These are phyloP conservation scores for Metschnikowia noctiluminum DNA, from an alignment of 805 yeast genomes.

Conservation along the genomic window DNA sequence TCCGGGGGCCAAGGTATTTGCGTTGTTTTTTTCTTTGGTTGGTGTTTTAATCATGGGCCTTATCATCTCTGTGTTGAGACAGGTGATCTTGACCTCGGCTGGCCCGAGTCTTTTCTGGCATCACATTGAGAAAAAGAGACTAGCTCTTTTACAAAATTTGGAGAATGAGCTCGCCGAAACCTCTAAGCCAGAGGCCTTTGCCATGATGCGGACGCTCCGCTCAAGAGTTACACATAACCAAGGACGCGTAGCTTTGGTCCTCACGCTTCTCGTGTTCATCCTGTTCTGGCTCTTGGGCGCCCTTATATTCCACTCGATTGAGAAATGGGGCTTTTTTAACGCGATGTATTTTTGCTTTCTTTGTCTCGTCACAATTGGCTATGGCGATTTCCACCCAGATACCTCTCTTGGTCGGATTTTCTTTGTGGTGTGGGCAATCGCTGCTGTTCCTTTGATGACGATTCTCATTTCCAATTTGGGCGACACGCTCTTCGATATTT, in stretches of 20 bases:
- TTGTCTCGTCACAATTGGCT: conserved; percentile 79
- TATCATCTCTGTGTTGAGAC: conserved; percentile 64
- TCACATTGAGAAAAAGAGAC: conserved; percentile 52
- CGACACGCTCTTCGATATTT: conserved; percentile 47
- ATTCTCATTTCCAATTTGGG: conserved; percentile 70
- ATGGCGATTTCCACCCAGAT: conserved; percentile 70
- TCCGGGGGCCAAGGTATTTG: conserved; percentile 53
- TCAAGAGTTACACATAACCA: conserved; percentile 38
- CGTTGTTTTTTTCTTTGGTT: conserved; percentile 59
- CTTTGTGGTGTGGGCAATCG: conserved; percentile 75
- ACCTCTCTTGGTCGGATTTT: conserved; percentile 66
- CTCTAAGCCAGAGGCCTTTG: conserved; percentile 49
- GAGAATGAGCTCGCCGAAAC: conserved; percentile 9
- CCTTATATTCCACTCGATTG: conserved; percentile 53
- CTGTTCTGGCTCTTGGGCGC: conserved; percentile 76
- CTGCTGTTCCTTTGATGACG: conserved; percentile 87
- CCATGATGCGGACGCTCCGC: conserved; percentile 52
- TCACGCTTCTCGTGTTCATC: conserved; percentile 44
- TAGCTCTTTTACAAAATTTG: conserved; percentile 23
- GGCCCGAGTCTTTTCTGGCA: conserved; percentile 67
- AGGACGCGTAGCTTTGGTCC: conserved; percentile 33
- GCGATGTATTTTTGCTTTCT: conserved; percentile 74
- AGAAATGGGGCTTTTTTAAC: conserved; percentile 70
- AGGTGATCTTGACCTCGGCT: conserved; percentile 57
- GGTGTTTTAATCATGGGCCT: conserved; percentile 77